These are phyloP conservation scores for Phytophthora sp. DNA, from an alignment of 352 stramenopile genomes.

Conservation along the genomic window DNA sequence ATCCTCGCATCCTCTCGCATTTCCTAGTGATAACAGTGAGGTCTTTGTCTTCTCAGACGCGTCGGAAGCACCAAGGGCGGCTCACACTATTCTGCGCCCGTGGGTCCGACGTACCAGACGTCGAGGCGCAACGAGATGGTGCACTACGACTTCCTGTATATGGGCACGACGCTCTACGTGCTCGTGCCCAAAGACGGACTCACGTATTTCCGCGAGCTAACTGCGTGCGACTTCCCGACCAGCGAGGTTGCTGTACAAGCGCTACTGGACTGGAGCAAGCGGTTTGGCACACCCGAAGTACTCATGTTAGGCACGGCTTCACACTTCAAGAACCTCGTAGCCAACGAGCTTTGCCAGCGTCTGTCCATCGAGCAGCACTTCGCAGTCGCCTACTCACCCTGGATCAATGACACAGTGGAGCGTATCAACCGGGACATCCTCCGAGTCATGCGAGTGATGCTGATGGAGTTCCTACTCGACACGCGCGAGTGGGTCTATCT, in stretches of 20 bases:
- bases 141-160: slow-evolving; percentile 10
- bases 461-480: slow-evolving; percentile 4
- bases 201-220: no score
- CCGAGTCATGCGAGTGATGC: neutral
- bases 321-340: slow-evolving; percentile 4
- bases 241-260: neutral
- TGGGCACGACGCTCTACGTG: neutral
- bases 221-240: neutral
- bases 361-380: neutral
- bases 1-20: neutral
- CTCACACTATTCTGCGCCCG: neutral
- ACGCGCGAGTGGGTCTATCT: slow-evolving; percentile 7
- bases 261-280: slow-evolving; percentile 1
- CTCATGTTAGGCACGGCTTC: neutral
- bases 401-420: slow-evolving; percentile 5
- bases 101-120: neutral
- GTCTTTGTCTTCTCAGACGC: neutral
- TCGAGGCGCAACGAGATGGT: neutral
- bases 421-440: slow-evolving; percentile 1
- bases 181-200: neutral
- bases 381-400: neutral
- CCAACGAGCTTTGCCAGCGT: neutral
- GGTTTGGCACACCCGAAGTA: neutral
- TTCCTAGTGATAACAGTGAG: neutral
- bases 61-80: neutral